A percentile compares a stretch with the other conserved stretches of the same genome.
Evolutionary conservation across 2,329 filamentous ascomycete species (phyloP).

Genomic region (Pseudocercospora fuligena): DNA sequence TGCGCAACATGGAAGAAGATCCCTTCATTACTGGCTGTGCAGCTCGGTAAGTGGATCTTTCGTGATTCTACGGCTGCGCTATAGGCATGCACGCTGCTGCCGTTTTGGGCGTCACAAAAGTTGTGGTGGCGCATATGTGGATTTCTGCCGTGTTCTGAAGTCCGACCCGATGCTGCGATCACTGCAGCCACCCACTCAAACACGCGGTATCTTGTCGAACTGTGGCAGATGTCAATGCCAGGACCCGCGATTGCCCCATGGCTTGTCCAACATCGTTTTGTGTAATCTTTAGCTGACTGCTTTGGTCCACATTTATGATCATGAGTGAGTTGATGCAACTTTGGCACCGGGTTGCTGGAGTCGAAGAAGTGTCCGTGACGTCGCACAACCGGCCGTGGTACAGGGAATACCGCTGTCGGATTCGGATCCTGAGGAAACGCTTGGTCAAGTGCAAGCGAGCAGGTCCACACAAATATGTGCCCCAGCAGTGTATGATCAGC

Average conservation of each 20-base stretch:
- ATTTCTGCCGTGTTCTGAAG: slow-evolving; percentile 19
- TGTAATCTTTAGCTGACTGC: slow-evolving; percentile 14
- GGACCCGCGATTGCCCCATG: slow-evolving; percentile 18
- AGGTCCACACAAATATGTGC: slow-evolving; percentile 26
- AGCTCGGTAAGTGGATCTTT: slow-evolving; percentile 17
- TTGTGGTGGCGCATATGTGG: slow-evolving; percentile 11
- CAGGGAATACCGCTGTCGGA: slow-evolving; percentile 26
- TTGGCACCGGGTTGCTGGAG: slow-evolving; percentile 27
- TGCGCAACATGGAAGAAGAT: slow-evolving; percentile 22
- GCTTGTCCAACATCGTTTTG: slow-evolving; percentile 16
- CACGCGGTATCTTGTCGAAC: slow-evolving; percentile 28
- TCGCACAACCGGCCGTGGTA: slow-evolving; percentile 16
- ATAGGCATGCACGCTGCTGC: slow-evolving; percentile 26
- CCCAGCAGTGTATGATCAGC: slow-evolving; percentile 20
- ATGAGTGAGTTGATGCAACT: slow-evolving; percentile 24
- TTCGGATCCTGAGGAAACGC: slow-evolving; percentile 12
- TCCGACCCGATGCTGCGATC: slow-evolving; percentile 19
- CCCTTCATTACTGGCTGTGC: slow-evolving; percentile 16
- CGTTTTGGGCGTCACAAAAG: slow-evolving; percentile 3
- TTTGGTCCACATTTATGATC: slow-evolving; percentile 18
- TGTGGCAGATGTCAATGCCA: slow-evolving; percentile 30
- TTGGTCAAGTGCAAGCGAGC: slow-evolving; percentile 27
- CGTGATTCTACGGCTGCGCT: slow-evolving; percentile 27
- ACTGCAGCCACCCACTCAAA: slow-evolving; percentile 27
- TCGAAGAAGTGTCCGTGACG: slow-evolving; percentile 17